These are phyloP conservation scores for Linum tenue DNA, from an alignment of 345 rosid genomes.

Conservation along the genomic window DNA sequence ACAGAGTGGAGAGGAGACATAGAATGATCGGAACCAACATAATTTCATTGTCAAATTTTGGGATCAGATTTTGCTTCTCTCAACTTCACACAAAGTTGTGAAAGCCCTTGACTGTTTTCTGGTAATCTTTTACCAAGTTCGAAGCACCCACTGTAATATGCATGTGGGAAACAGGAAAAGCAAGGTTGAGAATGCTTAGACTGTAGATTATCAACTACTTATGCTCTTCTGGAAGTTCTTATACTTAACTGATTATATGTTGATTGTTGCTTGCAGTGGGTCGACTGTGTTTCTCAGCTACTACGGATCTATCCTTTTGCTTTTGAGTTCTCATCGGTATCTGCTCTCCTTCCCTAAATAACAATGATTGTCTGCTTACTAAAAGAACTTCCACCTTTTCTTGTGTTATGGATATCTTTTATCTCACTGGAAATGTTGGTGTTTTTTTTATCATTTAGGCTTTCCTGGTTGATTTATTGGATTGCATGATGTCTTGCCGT, in stretches of 20 bases:
- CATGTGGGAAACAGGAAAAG: background rate
- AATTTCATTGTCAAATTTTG: too few species aligned
- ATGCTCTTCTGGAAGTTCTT: conserved; percentile 2
- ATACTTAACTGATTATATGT: conserved; percentile 7
- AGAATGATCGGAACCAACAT: too few species aligned
- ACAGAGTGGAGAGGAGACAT: background rate
- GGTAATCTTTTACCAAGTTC: background rate
- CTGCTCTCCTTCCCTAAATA: conserved; percentile 22
- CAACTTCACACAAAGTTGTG: too few species aligned
- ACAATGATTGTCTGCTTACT: background rate
- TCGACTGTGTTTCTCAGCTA: conserved; percentile 89
- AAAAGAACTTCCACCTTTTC: conserved; percentile 8
- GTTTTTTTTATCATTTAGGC: conserved; percentile 37
- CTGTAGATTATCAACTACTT: background rate
- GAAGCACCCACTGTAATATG: background rate
- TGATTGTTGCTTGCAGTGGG: conserved; percentile 62
- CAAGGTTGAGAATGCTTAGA: background rate
- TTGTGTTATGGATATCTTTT: conserved; percentile 5
- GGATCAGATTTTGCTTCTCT: background rate
- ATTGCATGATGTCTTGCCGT: conserved; percentile 78
- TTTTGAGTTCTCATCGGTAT: conserved; percentile 90
- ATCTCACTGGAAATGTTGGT: background rate
- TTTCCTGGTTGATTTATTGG: conserved; percentile 88
- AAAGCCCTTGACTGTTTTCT: too few species aligned
- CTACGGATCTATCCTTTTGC: conserved; percentile 93